Evolutionary conservation across 768 basidiomycete genomes (phyloP).

Genomic region (Trametes cubensis): DNA sequence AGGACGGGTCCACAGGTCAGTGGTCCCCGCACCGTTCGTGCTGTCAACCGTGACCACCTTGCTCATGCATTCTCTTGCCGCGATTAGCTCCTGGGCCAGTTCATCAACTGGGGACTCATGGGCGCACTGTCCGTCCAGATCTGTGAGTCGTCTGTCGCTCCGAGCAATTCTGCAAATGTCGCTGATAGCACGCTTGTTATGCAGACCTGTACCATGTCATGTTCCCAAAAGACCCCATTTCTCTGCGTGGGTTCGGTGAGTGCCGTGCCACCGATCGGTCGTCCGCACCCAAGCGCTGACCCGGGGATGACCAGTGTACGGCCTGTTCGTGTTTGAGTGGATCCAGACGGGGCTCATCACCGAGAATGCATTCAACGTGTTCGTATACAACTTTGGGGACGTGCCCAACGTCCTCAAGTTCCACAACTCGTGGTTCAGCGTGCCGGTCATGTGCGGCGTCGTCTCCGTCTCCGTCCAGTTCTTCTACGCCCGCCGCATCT

Average conservation of each 20-base stretch:
- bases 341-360: constrained; percentile 21
- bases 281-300: no score
- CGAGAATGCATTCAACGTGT: neutral
- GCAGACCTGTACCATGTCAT: constrained; percentile 11
- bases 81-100: constrained; percentile 5
- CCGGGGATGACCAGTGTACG: constrained; percentile 5
- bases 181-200: no score
- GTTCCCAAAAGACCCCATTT: constrained; percentile 10
- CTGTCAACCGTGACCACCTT: no score
- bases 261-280: neutral
- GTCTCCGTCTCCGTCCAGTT: constrained; percentile 14
- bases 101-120: constrained; percentile 7
- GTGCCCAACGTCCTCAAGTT: neutral
- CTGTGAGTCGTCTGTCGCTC: neutral
- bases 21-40: no score
- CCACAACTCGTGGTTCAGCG: constrained; percentile 22
- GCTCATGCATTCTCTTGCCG: no score
- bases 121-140: constrained; percentile 6
- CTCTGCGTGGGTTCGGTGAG: neutral
- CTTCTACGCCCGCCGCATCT: constrained; percentile 19
- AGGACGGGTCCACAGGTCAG: no score
- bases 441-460: constrained; percentile 17
- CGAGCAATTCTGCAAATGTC: neutral
- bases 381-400: constrained; percentile 16
- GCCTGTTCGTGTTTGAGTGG: constrained; percentile 14